Conservation (phyloP, 805 yeast species). For the Candida coleopterorum region DNA sequence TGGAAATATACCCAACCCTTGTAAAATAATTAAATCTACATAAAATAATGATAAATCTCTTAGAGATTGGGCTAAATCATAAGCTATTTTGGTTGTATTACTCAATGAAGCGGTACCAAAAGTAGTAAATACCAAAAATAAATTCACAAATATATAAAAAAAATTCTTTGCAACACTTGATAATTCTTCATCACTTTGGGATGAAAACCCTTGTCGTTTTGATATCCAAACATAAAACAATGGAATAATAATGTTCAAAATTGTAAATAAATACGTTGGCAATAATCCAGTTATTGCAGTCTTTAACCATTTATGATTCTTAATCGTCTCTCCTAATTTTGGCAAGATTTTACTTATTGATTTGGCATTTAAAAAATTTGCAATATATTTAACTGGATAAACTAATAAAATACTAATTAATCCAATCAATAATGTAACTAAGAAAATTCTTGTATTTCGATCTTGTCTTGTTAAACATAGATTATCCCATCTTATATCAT, state of each 20-base stretch:
- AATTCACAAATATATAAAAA: conserved; percentile 88
- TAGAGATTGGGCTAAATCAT: conserved; percentile 77
- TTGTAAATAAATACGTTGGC: conserved; percentile 87
- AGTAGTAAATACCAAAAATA: conserved; percentile 89
- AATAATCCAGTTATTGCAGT: conserved; percentile 80
- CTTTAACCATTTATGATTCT: conserved; percentile 64
- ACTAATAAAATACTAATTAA: conserved; percentile 67
- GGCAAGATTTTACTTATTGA: conserved; percentile 84
- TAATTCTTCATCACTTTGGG: conserved; percentile 88
- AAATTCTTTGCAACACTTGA: conserved; percentile 89
- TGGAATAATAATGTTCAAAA: conserved; percentile 79
- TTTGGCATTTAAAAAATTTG: conserved; percentile 74
- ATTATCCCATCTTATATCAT: conserved; percentile 90
- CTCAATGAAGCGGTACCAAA: conserved; percentile 89
- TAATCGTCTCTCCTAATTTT: conserved; percentile 61
- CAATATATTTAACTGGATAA: conserved; percentile 79
- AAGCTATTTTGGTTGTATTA: conserved; percentile 87
- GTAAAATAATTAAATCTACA: conserved; percentile 77
- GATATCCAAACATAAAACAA: conserved; percentile 82
- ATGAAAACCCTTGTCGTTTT: conserved; percentile 78
- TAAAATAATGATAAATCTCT: conserved; percentile 79
- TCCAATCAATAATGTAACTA: conserved; percentile 64
- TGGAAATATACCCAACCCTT: conserved; percentile 88
- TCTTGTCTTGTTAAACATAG: conserved; percentile 75
- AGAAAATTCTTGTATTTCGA: conserved; percentile 57